Evolutionary conservation across 2,329 filamentous ascomycete species (phyloP), one percentile per base, ranked within the genome.

Genomic region (Lachnellula occidentalis): DNA sequence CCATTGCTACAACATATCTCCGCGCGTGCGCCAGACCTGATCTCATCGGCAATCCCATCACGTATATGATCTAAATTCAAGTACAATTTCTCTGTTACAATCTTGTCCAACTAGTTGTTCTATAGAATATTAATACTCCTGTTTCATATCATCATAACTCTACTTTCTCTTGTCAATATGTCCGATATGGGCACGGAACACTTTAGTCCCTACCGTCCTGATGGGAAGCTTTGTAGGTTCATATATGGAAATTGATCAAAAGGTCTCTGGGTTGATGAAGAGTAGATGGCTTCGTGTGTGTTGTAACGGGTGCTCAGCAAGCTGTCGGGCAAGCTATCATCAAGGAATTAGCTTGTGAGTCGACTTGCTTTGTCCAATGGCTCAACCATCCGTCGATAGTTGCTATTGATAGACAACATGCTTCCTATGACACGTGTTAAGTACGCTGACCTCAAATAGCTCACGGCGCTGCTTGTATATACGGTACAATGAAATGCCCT

Each of bases 381-480:
- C 27, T 9, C 27, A 31, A 9, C 27, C 27, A 9, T 31, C 9
- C 27, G 2, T 9, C 27, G 8, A 24, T 19, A 9, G 17, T 9
- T 50, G 17, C 19, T 41, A 46, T n/a, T 36, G 27, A n/a, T 22
- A 15, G 4, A 14, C 34, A 34, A 22, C 3, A 8, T 34, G 19
- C 24, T 19, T 22, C 17, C 17, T 21, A 37, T 24, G 9, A 14
- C 15, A 43, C 31, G 9, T 12, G 43, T 24, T 24, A 45, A 50
- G 12, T 19, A 36, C 36, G 51, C 63, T 67, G 42, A 67, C 49
- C 48, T 8, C 34, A 17, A 37, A 51, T 57, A 81, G 81, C 81
- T 45, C 82, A 85, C 64, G 82, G 82, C 42, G 82, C 82, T 58
- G 82, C 82, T 43, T 83, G 79, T 62, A 81, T 85, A 59, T 85